A percentile compares a stretch with the other conserved stretches of the same genome.
phyloP scores from a whole-genome alignment of 805 yeast species.

The Spathaspora arborariae region DNA sequence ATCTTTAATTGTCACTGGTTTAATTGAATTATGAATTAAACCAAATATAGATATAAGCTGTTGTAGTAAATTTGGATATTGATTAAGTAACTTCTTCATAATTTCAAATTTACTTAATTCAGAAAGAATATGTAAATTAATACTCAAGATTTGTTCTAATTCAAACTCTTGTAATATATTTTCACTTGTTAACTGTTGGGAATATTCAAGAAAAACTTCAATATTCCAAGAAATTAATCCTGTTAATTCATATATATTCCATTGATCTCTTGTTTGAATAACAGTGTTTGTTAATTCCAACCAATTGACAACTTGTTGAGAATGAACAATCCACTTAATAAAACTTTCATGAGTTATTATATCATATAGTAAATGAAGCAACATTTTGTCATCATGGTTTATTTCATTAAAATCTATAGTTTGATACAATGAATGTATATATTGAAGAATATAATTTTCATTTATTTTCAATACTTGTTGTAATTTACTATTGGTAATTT shows the following conservation, averaged over 20 bases:
- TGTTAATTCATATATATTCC: conserved; percentile 36
- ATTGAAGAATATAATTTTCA: conserved; percentile 6
- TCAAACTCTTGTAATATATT: conserved; percentile 11
- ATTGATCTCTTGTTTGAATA: conserved; percentile 27
- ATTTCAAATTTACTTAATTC: conserved; percentile 39
- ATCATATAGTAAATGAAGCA: conserved; percentile 18
- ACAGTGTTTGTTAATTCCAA: conserved; percentile 31
- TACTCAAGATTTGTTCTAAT: conserved; percentile 5
- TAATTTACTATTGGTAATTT: conserved; percentile 13
- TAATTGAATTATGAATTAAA: conserved; percentile 38
- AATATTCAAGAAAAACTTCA: conserved; percentile 22
- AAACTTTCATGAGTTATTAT: conserved; percentile 29
- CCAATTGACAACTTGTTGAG: conserved; percentile 5
- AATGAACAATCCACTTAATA: conserved; percentile 17
- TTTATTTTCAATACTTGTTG: conserved; percentile 2
- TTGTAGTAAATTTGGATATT: conserved; percentile 26
- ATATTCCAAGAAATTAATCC: conserved; percentile 41
- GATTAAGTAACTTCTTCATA: conserved; percentile 38
- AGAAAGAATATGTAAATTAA: conserved; percentile 28
- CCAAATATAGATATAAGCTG: conserved; percentile 34
- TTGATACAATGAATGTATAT: conserved; percentile 9
- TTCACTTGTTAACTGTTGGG: conserved; percentile 11
- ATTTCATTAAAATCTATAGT: conserved; percentile 11
- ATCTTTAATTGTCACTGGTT: conserved; percentile 27
- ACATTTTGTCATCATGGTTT: conserved; percentile 13